Evolutionary conservation across 768 basidiomycete species (phyloP).

Genomic region (Naganishia randhawae): DNA sequence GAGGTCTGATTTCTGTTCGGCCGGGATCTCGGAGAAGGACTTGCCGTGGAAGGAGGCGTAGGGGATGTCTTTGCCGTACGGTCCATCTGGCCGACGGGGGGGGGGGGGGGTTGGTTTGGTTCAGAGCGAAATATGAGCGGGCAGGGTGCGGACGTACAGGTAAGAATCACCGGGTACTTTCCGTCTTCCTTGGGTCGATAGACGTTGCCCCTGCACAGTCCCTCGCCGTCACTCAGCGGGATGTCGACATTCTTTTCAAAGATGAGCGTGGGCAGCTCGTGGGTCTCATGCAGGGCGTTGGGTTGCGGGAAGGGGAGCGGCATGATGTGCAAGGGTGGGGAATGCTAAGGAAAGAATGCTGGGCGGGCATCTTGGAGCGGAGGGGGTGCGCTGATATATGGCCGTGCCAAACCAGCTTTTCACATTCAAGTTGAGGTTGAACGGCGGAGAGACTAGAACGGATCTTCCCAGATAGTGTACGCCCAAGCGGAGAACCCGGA

Average conservation of each 20-base stretch:
- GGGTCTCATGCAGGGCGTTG: slow-evolving; percentile 25
- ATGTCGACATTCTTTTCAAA: slow-evolving; percentile 37
- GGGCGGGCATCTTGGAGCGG: too few relatives aligned
- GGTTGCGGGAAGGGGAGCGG: slow-evolving; percentile 24
- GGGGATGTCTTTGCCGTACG: slow-evolving; percentile 36
- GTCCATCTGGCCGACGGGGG: slow-evolving; percentile 28
- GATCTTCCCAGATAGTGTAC: too few relatives aligned
- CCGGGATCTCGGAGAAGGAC: slow-evolving; percentile 34
- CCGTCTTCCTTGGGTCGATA: slow-evolving; percentile 34
- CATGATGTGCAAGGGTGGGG: too few relatives aligned
- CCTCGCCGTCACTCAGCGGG: slow-evolving; percentile 34
- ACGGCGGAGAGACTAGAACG: too few relatives aligned
- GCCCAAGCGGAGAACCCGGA: too few relatives aligned
- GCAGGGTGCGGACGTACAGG: slow-evolving; percentile 31
- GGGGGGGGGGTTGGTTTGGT: background rate
- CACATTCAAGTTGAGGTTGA: too few relatives aligned
- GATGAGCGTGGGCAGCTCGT: slow-evolving; percentile 23
- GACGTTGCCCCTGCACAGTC: slow-evolving; percentile 36
- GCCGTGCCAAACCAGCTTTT: too few relatives aligned
- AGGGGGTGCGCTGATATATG: slow-evolving; percentile 7
- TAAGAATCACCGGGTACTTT: slow-evolving; percentile 30
- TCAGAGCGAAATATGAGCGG: background rate
- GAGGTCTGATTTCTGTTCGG: slow-evolving; percentile 33
- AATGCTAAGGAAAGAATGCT: too few relatives aligned
- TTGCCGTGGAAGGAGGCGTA: slow-evolving; percentile 34